phyloP scores from a whole-genome alignment of 1,284 basidiomycete species.

The Butyriboletus appendiculatus region DNA sequence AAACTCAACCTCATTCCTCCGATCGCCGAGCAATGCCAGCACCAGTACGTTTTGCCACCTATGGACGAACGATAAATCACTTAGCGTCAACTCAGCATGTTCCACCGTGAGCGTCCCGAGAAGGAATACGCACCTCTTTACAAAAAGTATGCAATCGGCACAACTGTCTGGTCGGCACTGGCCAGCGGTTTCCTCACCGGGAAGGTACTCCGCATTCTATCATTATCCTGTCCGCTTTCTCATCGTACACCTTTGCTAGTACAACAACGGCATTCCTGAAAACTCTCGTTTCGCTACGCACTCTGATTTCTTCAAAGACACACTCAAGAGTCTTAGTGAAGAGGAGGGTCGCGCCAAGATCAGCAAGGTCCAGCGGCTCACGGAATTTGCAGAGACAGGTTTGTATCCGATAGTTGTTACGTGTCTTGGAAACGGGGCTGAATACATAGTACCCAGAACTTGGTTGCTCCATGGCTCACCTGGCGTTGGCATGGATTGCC shows the following conservation, averaged over 20 bases:
- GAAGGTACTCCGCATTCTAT: conserved; percentile 34
- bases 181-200: conserved; percentile 55
- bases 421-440: neutral
- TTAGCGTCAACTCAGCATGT: conserved; percentile 32
- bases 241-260: conserved; percentile 20
- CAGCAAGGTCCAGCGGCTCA: conserved; percentile 51
- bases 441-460: conserved; percentile 43
- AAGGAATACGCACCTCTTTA: conserved; percentile 53
- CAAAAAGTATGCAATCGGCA: conserved; percentile 42
- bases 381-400: conserved; percentile 47
- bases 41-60: conserved; percentile 36
- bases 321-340: conserved; percentile 38
- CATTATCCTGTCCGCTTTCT: neutral
- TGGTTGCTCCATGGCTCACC: conserved; percentile 55
- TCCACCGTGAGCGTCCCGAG: conserved; percentile 58
- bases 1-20: conserved; percentile 61
- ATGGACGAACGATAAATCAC: neutral
- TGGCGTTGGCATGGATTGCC: conserved; percentile 80
- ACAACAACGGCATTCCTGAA: conserved; percentile 47
- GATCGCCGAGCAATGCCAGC: conserved; percentile 60
- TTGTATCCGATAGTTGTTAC: neutral
- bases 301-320: conserved; percentile 46
- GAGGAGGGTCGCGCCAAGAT: conserved; percentile 51
- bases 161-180: conserved; percentile 64
- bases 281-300: conserved; percentile 60